Evolutionary conservation across 257 asterid genomes (phyloP).

Genomic region (Coffea canephora): DNA sequence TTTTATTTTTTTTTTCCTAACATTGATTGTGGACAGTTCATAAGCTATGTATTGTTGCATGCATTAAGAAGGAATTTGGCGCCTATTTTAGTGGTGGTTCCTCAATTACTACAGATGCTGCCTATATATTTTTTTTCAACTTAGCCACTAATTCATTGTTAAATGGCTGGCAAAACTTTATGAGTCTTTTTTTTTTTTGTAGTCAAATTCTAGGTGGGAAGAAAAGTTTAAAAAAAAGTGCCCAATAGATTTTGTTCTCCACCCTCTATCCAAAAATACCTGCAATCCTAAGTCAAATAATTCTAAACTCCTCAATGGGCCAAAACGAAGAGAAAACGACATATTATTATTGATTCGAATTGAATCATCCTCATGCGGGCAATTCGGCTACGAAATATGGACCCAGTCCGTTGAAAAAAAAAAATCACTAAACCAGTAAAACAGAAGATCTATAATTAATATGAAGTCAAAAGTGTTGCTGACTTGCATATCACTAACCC

Average conservation of each 20-base stretch:
- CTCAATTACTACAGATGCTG: not conserved
- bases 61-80: not conserved
- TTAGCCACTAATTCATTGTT: not conserved
- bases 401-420: no score
- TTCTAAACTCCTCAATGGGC: not conserved
- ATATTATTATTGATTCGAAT: not conserved
- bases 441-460: not conserved
- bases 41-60: not conserved
- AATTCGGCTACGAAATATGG: no score
- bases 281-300: slow-evolving; percentile 1
- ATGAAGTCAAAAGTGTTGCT: not conserved
- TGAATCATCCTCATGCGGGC: not conserved
- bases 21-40: not conserved
- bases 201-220: slow-evolving; percentile 2
- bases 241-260: slow-evolving; percentile 6
- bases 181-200: no score
- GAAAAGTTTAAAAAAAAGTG: not conserved
- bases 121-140: not conserved
- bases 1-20: not conserved
- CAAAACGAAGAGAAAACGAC: not conserved
- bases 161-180: not conserved
- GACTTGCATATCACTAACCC: not conserved
- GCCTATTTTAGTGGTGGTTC: not conserved
- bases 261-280: not conserved
- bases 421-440: no score